Evolutionary conservation across 495 filamentous ascomycete genomes (phyloP).

Genomic region (Talaromyces borbonicus): DNA sequence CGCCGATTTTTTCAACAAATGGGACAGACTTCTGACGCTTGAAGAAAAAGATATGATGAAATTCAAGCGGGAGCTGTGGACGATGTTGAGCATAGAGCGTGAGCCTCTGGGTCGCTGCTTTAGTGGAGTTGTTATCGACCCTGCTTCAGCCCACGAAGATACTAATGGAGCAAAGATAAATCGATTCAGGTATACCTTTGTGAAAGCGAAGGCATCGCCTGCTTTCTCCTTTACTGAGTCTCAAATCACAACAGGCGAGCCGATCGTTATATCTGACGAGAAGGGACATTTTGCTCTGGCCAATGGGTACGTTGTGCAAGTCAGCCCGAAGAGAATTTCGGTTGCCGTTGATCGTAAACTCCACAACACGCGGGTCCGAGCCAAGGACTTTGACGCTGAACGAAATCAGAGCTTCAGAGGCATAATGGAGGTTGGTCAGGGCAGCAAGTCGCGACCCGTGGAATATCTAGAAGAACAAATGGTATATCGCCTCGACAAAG

Average conservation of each 20-base stretch:
- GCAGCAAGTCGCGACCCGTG: constrained; percentile 23
- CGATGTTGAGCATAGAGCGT: constrained; percentile 79
- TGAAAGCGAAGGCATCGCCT: constrained; percentile 48
- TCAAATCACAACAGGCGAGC: constrained; percentile 80
- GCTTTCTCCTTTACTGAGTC: constrained; percentile 81
- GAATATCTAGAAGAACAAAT: constrained; percentile 47
- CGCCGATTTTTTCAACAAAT: constrained; percentile 79
- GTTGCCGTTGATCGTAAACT: constrained; percentile 83
- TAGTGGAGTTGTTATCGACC: constrained; percentile 64
- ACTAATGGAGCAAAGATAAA: constrained; percentile 70
- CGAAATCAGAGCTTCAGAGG: constrained; percentile 79
- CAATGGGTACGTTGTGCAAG: constrained; percentile 75
- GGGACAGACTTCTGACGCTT: constrained; percentile 87
- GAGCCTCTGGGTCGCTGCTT: constrained; percentile 78
- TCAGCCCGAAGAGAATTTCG: constrained; percentile 61
- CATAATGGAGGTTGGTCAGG: constrained; percentile 75
- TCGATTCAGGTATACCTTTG: constrained; percentile 73
- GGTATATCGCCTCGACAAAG: constrained; percentile 84
- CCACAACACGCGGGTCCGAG: constrained; percentile 71
- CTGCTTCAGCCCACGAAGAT: constrained; percentile 60
- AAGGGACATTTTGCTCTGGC: constrained; percentile 88
- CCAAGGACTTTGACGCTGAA: constrained; percentile 60
- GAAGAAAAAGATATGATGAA: constrained; percentile 84
- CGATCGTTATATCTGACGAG: constrained; percentile 94
- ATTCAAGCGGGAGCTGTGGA: constrained; percentile 85